Evolutionary conservation across 257 asterid genomes (phyloP).

Genomic region (Gynochthodes officinalis): DNA sequence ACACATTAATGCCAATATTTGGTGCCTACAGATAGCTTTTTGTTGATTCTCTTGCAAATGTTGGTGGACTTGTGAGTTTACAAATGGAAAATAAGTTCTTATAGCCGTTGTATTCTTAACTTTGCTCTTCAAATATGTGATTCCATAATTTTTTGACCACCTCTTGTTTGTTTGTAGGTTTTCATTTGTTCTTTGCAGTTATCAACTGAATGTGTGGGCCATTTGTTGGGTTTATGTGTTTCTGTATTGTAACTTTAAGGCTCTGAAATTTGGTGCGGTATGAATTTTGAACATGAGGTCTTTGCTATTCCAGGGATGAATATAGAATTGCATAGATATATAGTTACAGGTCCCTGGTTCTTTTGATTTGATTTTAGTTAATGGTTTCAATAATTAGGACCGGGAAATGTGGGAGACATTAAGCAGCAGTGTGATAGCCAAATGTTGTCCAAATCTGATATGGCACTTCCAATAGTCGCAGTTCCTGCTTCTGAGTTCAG

Average conservation of each 20-base stretch:
- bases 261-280: not conserved
- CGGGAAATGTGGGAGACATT: slow-evolving; percentile 43
- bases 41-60: not conserved
- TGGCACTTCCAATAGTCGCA: slow-evolving; percentile 67
- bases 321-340: not conserved
- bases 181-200: not conserved
- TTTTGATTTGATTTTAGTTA: not conserved
- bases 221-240: not conserved
- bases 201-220: not conserved
- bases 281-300: not conserved
- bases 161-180: not conserved
- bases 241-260: not conserved
- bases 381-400: slow-evolving; percentile 35
- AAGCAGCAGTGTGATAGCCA: slow-evolving; percentile 62
- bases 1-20: not conserved
- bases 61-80: not conserved
- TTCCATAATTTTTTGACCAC: not conserved
- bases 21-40: not conserved
- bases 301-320: not conserved
- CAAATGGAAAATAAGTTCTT: not conserved
- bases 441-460: slow-evolving; percentile 50
- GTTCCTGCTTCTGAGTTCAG: slow-evolving; percentile 57
- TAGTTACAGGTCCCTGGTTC: not conserved
- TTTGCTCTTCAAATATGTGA: not conserved
- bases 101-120: not conserved